Evolutionary conservation across 108 stramenopile species (phyloP).

Genomic region (Aurantiochytrium sp.): DNA sequence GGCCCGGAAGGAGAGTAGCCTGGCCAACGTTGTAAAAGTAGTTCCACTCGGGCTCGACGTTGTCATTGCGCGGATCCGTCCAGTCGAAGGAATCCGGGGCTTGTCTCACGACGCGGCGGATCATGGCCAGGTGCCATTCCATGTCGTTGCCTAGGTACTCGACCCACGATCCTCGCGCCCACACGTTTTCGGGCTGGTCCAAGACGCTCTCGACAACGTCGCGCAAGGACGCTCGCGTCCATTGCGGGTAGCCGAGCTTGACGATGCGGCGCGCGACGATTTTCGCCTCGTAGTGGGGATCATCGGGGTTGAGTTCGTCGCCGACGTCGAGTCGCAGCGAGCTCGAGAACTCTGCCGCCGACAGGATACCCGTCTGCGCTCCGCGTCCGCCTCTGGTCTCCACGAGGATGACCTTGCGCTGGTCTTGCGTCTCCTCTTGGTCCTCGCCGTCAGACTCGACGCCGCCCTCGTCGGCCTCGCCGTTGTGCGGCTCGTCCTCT

Average conservation of each 20-base stretch:
- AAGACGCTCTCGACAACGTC: neutral
- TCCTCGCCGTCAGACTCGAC: neutral
- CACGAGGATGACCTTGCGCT: neutral
- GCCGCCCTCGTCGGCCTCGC: neutral
- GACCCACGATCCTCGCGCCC: slow-evolving; percentile 35
- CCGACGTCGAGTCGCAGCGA: neutral
- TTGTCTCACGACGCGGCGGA: slow-evolving; percentile 31
- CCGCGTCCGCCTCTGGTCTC: neutral
- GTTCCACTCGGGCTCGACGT: slow-evolving; percentile 16
- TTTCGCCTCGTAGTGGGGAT: neutral
- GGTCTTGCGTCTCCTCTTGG: neutral
- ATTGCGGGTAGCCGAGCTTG: neutral
- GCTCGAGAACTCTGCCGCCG: neutral
- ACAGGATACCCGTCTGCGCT: neutral
- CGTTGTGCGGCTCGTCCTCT: neutral
- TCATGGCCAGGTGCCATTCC: slow-evolving; percentile 37
- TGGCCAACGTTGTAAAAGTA: slow-evolving; percentile 21
- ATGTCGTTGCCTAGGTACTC: slow-evolving; percentile 39
- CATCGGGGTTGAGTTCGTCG: neutral
- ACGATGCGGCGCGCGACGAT: neutral
- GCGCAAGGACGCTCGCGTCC: neutral
- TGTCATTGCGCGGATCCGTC: slow-evolving; percentile 24
- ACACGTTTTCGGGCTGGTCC: neutral
- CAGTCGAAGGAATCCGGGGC: slow-evolving; percentile 40
- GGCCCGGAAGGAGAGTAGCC: neutral